Conservation (phyloP, 495 filamentous ascomycete genomes). For the Cudoniella acicularis region DNA sequence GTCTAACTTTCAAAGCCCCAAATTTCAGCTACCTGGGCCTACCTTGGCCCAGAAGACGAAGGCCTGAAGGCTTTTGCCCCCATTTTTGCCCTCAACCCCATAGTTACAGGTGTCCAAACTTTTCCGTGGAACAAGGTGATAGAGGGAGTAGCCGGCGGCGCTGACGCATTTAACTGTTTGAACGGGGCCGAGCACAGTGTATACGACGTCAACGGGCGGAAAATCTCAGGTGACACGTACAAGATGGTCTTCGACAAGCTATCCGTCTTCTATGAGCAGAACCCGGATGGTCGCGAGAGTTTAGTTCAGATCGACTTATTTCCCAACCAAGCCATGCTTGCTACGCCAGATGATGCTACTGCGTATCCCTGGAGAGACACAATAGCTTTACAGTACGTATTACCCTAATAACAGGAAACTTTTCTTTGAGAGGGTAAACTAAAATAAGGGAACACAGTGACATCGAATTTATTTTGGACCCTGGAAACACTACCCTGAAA, state of each 20-base stretch:
- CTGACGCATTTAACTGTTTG: neutral
- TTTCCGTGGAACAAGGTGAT: neutral
- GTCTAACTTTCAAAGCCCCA: too few species aligned
- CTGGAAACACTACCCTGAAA: neutral
- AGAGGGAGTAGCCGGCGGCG: neutral
- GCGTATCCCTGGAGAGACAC: constrained; percentile 34
- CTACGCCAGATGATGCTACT: constrained; percentile 24
- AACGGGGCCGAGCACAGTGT: too few species aligned
- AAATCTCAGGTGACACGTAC: neutral
- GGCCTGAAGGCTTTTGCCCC: neutral
- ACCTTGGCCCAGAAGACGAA: neutral
- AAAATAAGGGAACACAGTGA: too few species aligned
- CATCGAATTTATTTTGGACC: too few species aligned
- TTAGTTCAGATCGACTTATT: constrained; percentile 27
- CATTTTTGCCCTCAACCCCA: neutral
- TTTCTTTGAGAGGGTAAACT: too few species aligned
- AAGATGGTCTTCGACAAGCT: neutral
- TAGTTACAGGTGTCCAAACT: neutral
- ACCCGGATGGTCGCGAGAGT: neutral
- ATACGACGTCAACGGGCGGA: too few species aligned
- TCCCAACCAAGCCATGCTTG: constrained; percentile 27
- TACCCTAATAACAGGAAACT: neutral
- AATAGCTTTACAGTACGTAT: constrained; percentile 30
- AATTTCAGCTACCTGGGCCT: too few species aligned
- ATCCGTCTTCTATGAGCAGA: neutral